Evolutionary conservation across 768 basidiomycete genomes (phyloP), one percentile per base, ranked within the genome.

Genomic region (Punctularia strigosozonata): DNA sequence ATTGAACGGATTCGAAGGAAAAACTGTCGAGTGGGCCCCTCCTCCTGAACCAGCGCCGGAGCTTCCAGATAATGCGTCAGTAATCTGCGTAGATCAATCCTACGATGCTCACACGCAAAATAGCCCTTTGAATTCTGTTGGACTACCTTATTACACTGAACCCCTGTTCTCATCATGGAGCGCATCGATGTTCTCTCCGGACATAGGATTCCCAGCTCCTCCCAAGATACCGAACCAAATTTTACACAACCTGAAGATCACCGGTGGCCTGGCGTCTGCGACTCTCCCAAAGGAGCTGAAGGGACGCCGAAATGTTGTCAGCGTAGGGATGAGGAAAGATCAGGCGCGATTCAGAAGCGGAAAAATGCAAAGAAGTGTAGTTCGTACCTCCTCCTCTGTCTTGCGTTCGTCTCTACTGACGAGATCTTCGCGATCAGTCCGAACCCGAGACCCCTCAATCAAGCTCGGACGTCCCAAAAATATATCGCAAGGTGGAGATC

Each of bases 401-500:
- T 34, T 20, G 20, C 25, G 20, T 8, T n/a, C n/a, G 25, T 26
- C 23, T 35, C 14, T 33, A 42, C 26, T 38, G 12, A 21, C 25
- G 20, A 38, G 24, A 14, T 42, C 3, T n/a, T 13, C 20, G 25
- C 21, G 5, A 39, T 41, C 46, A 77, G 77, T 41, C 61, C 6
- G 77, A 75, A 25, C 65, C 68, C 5, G 74, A 77, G 22, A 64
- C 65, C n/a, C 63, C 71, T 18, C 57, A 59, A 4, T 64, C 68
- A 37, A 75, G 77, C 40, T 65, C 71, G 25, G 70, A 75, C 21
- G 73, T 90, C 35, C 88, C 92, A 1, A 73, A 71, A 40, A 71
- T 78, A 43, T 99, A 95, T 56, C 78, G 85, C 42, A 82, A 80
- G 50, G 91, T 95, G 13, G 92, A 97, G 60, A 99, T 99, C 51